Percentiles rank a stretch among this genome's conserved stretches.
These are phyloP conservation scores for Sporothrix curviconia DNA, from an alignment of 2,329 filamentous ascomycete species.

Conservation along the genomic window DNA sequence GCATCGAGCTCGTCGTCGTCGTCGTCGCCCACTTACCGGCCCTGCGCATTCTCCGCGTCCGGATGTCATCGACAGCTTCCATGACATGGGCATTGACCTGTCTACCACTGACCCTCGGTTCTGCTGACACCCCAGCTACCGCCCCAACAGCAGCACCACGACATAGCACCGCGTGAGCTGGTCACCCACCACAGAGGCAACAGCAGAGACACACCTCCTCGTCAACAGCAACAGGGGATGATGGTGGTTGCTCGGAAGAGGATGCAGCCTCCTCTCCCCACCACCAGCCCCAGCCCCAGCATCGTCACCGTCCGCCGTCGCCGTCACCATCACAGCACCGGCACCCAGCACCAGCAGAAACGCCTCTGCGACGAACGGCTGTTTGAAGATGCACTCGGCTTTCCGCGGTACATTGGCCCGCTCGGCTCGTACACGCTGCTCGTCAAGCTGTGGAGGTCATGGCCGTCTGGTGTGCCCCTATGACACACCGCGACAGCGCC, in stretches of 20 bases:
- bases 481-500: constrained; percentile 1
- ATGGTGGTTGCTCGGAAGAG: too few relatives aligned
- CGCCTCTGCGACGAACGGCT: constrained; percentile 8
- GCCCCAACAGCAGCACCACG: neutral
- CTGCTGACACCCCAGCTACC: neutral
- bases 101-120: neutral
- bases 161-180: too few relatives aligned
- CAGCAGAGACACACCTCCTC: neutral
- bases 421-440: constrained; percentile 18
- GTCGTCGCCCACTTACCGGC: too few relatives aligned
- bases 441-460: constrained; percentile 17
- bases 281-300: too few relatives aligned
- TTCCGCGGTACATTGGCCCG: constrained; percentile 18
- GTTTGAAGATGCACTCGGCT: constrained; percentile 16
- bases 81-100: neutral
- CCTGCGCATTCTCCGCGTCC: neutral
- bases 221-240: neutral
- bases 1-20: neutral
- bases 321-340: neutral
- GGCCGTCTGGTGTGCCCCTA: constrained; percentile 4
- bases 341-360: constrained; percentile 1
- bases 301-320: too few relatives aligned
- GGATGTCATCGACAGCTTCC: neutral
- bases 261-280: too few relatives aligned
- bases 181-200: neutral